Conservation (phyloP, 768 basidiomycete species). For the Cyclocybe aegerita region DNA sequence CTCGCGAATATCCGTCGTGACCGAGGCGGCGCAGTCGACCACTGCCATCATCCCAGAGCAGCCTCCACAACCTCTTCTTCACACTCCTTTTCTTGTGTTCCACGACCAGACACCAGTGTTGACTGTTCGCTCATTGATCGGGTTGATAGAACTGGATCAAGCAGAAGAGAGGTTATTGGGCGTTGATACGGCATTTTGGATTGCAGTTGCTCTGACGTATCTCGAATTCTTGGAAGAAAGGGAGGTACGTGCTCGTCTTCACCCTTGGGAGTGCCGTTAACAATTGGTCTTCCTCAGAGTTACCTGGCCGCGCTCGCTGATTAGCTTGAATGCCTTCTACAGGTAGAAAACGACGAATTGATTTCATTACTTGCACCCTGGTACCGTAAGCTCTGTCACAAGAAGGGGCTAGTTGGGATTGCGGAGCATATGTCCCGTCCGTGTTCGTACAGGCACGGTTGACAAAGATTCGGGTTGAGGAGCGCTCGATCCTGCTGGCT, state of each 20-base stretch:
- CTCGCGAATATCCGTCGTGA: conserved; percentile 15
- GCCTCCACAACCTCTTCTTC: conserved; percentile 24
- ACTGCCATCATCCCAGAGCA: conserved; percentile 11
- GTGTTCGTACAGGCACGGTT: no score
- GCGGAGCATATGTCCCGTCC: no score
- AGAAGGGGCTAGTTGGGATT: no score
- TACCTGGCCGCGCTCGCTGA: conserved; percentile 56
- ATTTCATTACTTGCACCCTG: background rate
- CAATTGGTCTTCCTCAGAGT: conserved; percentile 37
- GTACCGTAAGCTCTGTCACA: background rate
- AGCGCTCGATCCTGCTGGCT: no score
- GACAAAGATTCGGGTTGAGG: no score
- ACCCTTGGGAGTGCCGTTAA: background rate
- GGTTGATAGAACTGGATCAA: conserved; percentile 62
- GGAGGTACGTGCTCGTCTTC: conserved; percentile 50
- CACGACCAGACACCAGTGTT: conserved; percentile 72
- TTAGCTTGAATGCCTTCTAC: conserved; percentile 14
- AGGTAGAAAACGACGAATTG: no score
- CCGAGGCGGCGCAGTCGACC: conserved; percentile 10
- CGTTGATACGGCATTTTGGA: conserved; percentile 77
- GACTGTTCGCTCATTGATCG: conserved; percentile 55
- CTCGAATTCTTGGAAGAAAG: conserved; percentile 76
- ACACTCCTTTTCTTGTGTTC: conserved; percentile 52
- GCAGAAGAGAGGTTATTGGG: conserved; percentile 58
- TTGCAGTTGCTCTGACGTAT: conserved; percentile 72